phyloP scores from a whole-genome alignment of 2,329 filamentous ascomycete species.

The Colletotrichum sublineola region DNA sequence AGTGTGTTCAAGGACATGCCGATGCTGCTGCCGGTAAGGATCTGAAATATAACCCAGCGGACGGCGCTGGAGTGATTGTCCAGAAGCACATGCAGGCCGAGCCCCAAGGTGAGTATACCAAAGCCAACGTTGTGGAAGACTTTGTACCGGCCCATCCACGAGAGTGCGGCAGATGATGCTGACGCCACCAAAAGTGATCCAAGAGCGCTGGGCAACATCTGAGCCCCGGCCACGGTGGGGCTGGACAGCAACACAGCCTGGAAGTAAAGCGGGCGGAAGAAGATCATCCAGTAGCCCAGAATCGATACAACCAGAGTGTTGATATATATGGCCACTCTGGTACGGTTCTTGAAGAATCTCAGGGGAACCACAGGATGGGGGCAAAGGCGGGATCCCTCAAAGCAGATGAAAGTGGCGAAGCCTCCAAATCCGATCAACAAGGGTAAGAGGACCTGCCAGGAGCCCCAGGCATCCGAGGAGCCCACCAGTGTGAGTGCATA shows the following conservation, averaged over 20 bases:
- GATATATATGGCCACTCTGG: not conserved
- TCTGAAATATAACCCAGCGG: not conserved
- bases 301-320: not conserved
- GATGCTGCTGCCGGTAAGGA: not conserved
- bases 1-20: not conserved
- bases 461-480: not conserved
- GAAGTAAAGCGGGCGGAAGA: not conserved
- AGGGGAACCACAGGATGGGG: not conserved
- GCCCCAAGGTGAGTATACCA: not conserved
- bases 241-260: not conserved
- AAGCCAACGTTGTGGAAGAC: not conserved
- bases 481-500: not conserved
- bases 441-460: not conserved
- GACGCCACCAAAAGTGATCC: not conserved
- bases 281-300: not conserved
- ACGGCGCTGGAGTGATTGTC: not conserved
- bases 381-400: not conserved
- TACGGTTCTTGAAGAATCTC: not conserved
- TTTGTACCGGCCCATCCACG: not conserved
- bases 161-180: not conserved
- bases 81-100: not conserved
- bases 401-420: not conserved
- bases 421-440: not conserved
- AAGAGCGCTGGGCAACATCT: not conserved
- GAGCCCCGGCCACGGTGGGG: not conserved